phyloP scores from a whole-genome alignment of 1,139 yeast genomes.

The Debaryomyces coudertii region DNA sequence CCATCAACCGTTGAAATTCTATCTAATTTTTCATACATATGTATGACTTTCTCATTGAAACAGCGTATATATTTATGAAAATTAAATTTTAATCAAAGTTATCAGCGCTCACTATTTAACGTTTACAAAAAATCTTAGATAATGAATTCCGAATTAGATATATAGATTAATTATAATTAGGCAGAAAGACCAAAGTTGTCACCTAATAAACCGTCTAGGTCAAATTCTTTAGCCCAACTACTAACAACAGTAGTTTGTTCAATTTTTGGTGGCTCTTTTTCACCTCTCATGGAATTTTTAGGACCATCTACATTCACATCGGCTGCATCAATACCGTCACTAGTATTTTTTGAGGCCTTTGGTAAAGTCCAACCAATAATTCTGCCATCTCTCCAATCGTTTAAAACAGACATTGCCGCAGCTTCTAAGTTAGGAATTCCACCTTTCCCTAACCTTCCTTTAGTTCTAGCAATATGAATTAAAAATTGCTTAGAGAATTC shows the following conservation, averaged over 20 bases:
- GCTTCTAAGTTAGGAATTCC: conserved; percentile 89
- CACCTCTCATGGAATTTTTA: conserved; percentile 48
- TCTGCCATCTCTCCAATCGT: conserved; percentile 98
- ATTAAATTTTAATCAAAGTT: too few relatives aligned
- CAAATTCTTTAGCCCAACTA: conserved; percentile 95
- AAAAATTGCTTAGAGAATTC: conserved; percentile 81
- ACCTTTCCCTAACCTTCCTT: conserved; percentile 91
- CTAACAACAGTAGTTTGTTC: conserved; percentile 83
- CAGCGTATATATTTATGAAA: conserved; percentile 3
- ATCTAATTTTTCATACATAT: conserved; percentile 33
- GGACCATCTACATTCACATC: conserved; percentile 36
- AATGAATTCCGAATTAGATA: background rate
- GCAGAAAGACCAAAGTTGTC: conserved; percentile 35
- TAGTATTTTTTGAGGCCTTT: conserved; percentile 56
- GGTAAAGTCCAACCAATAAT: conserved; percentile 91
- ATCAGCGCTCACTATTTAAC: too few relatives aligned
- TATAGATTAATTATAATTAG: conserved; percentile 6
- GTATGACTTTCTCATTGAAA: background rate
- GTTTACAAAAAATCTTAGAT: background rate
- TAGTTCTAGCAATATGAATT: conserved; percentile 88
- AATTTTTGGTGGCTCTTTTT: conserved; percentile 52
- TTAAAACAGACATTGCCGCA: conserved; percentile 82
- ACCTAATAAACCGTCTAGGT: conserved; percentile 76
- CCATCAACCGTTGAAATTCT: conserved; percentile 51
- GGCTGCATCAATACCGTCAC: conserved; percentile 28